Evolutionary conservation across 306 rosid species (phyloP).

Genomic region (Medicago lupulina): DNA sequence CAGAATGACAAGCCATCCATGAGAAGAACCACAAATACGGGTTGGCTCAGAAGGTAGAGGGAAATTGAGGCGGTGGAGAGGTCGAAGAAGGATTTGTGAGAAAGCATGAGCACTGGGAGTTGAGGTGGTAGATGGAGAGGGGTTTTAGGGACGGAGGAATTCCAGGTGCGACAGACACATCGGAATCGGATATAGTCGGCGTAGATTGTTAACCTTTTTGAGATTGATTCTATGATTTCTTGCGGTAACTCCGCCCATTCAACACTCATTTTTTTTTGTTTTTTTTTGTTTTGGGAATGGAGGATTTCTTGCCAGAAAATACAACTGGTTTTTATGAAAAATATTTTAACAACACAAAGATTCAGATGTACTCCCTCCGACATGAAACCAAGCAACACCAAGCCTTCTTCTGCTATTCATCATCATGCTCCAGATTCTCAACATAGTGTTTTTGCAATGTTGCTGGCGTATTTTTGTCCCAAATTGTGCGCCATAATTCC

Average conservation of each 20-base stretch:
- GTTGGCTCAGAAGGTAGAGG: slow-evolving; percentile 49
- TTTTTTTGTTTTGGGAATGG: neutral
- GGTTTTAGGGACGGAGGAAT: neutral
- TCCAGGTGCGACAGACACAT: neutral
- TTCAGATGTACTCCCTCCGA: too few species aligned
- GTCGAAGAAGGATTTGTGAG: slow-evolving; percentile 57
- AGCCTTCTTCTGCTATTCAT: neutral
- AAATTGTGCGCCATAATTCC: neutral
- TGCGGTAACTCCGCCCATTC: neutral
- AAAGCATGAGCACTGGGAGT: slow-evolving; percentile 73
- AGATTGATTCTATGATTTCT: neutral
- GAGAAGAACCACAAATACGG: slow-evolving; percentile 45
- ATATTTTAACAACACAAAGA: too few species aligned
- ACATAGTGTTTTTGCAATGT: too few species aligned
- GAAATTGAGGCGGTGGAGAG: slow-evolving; percentile 58
- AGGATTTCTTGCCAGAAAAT: neutral
- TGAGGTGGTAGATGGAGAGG: slow-evolving; percentile 61
- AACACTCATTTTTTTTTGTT: neutral
- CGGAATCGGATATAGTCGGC: neutral
- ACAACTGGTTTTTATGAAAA: neutral
- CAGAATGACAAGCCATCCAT: slow-evolving; percentile 66
- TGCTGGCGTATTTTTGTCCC: too few species aligned
- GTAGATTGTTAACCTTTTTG: neutral
- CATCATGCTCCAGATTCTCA: neutral
- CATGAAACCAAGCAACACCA: too few species aligned